A percentile compares a stretch with the other conserved stretches of the same genome.
Evolutionary conservation across 2,329 filamentous ascomycete species (phyloP).

Genomic region (Penicillium sp.): DNA sequence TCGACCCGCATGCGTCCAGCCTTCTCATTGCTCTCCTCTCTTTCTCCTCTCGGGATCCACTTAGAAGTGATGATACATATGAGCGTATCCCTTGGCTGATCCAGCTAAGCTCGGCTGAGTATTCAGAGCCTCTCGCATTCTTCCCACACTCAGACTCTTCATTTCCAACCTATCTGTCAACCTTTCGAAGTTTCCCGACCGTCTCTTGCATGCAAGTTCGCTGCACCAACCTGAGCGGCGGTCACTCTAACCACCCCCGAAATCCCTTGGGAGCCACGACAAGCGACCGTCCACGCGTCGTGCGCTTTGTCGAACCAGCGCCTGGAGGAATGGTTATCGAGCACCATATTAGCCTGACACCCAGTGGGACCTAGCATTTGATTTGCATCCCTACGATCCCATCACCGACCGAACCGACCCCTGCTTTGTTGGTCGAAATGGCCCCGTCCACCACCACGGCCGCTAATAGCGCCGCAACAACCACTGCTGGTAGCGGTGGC

Average conservation of each 20-base stretch:
- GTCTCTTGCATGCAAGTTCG: background rate
- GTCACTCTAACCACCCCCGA: background rate
- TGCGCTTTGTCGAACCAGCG: background rate
- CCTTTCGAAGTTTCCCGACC: background rate
- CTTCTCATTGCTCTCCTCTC: background rate
- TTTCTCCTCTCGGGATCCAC: background rate
- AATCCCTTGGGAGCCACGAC: background rate
- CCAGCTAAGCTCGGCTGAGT: background rate
- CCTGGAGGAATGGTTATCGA: conserved; percentile 9
- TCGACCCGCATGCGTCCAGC: conserved; percentile 10
- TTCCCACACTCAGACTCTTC: background rate
- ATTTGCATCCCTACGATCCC: conserved; percentile 2
- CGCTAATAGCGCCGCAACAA: conserved; percentile 31
- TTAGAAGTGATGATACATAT: background rate
- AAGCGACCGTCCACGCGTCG: background rate
- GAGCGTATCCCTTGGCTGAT: background rate
- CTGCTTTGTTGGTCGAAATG: conserved; percentile 26
- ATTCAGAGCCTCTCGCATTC: background rate
- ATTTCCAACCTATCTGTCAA: background rate
- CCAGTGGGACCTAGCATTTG: conserved; percentile 1
- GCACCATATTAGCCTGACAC: background rate
- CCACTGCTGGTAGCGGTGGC: conserved; percentile 29
- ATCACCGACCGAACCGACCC: background rate
- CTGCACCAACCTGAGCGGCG: background rate
- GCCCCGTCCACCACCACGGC: conserved; percentile 32